Evolutionary conservation across 306 rosid genomes (phyloP).

Genomic region (Gleditsia sinensis): DNA sequence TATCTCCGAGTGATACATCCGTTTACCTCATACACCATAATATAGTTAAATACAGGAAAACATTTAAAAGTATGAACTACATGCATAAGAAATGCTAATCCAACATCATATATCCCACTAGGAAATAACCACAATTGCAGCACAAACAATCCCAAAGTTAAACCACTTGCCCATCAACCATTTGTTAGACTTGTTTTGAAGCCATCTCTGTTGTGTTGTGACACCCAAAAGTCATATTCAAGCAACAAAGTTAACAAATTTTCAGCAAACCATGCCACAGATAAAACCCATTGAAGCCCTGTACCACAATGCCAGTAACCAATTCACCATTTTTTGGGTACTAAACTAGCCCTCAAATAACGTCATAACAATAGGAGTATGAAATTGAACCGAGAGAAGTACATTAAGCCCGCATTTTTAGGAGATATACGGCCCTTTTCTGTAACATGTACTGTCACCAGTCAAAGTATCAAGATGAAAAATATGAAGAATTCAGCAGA

Average conservation of each 20-base stretch:
- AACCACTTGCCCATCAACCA: conserved; percentile 22
- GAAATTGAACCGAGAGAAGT: conserved; percentile 27
- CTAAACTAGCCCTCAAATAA: conserved; percentile 19
- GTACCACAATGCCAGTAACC: conserved; percentile 8
- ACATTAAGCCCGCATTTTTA: conserved; percentile 18
- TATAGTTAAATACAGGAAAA: conserved; percentile 26
- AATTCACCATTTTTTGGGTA: conserved; percentile 6
- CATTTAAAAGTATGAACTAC: conserved; percentile 26
- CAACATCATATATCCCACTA: conserved; percentile 12
- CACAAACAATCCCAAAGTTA: conserved; percentile 17
- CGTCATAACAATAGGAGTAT: conserved; percentile 30
- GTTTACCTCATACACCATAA: conserved; percentile 19
- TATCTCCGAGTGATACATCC: conserved; percentile 29
- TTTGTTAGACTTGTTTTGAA: conserved; percentile 12
- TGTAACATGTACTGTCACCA: conserved; percentile 20
- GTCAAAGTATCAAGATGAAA: conserved; percentile 30
- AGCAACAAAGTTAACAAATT: conserved; percentile 16
- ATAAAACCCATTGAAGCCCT: conserved; percentile 30
- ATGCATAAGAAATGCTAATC: conserved; percentile 38
- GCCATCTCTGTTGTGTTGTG: conserved; percentile 25
- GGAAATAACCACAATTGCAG: conserved; percentile 32
- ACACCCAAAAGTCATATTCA: conserved; percentile 32
- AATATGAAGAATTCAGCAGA: conserved; percentile 26
- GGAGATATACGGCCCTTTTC: conserved; percentile 30
- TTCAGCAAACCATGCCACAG: conserved; percentile 30